These are phyloP conservation scores for Phyllostachys edulis DNA, from an alignment of 176 grass and related monocot genomes.

Conservation along the genomic window DNA sequence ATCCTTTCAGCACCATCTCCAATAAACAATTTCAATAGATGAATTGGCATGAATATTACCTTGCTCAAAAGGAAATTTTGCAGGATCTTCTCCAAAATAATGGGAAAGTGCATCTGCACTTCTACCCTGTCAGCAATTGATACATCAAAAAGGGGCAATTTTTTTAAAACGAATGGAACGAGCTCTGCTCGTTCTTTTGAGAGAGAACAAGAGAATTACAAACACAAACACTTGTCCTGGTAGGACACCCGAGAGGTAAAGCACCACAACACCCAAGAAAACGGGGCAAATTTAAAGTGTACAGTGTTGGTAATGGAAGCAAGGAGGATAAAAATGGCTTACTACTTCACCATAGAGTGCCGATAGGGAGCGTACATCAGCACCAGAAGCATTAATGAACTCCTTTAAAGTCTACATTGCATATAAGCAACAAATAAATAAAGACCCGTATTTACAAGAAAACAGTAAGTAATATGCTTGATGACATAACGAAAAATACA, in stretches of 20 bases:
- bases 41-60: conserved; percentile 49
- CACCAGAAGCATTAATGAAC: conserved; percentile 67
- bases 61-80: conserved; percentile 91
- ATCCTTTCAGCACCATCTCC: conserved; percentile 2
- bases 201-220: too few relatives aligned
- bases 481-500: background rate
- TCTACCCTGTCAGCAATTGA: conserved; percentile 63
- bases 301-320: conserved; percentile 31
- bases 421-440: conserved; percentile 25
- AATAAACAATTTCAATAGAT: conserved; percentile 9
- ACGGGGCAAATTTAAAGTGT: background rate
- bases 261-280: background rate
- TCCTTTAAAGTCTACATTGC: conserved; percentile 82
- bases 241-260: too few relatives aligned
- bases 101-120: conserved; percentile 72
- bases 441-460: background rate
- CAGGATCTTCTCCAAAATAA: conserved; percentile 97
- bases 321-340: conserved; percentile 44
- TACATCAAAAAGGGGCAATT: conserved; percentile 26
- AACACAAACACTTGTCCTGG: too few relatives aligned
- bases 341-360: conserved; percentile 78
- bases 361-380: conserved; percentile 74
- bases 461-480: background rate
- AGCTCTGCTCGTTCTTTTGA: too few relatives aligned
- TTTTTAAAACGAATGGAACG: too few relatives aligned